These are phyloP conservation scores for Telopea speciosissima DNA, from an alignment of 177 flowering plant genomes.

Conservation along the genomic window DNA sequence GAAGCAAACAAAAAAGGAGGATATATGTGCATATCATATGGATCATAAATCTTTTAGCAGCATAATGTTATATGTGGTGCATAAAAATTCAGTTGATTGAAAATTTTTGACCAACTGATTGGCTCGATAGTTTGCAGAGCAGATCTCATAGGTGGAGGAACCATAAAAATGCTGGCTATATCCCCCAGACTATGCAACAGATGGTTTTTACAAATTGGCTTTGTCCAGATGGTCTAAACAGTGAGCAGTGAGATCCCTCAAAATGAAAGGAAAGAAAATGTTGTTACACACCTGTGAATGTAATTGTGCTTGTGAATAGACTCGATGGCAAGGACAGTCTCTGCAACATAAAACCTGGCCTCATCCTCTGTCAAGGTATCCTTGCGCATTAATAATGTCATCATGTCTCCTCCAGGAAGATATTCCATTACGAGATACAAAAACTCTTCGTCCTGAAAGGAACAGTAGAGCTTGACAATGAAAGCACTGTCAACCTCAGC, in stretches of 20 bases:
- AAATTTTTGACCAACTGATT: too few species aligned
- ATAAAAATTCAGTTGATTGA: neutral
- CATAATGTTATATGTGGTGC: neutral
- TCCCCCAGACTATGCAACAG: neutral
- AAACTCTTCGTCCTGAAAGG: conserved; percentile 46
- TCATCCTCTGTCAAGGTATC: conserved; percentile 59
- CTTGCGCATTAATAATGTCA: conserved; percentile 63
- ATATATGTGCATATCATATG: neutral
- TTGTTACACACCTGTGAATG: conserved; percentile 43
- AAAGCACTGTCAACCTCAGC: conserved; percentile 62
- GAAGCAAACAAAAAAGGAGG: neutral
- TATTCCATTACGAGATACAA: conserved; percentile 60
- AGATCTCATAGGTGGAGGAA: neutral
- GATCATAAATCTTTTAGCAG: neutral
- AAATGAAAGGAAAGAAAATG: neutral
- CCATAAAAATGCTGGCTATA: neutral
- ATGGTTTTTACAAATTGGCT: neutral
- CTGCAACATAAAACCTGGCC: conserved; percentile 54
- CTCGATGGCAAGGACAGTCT: conserved; percentile 57
- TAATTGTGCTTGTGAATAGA: conserved; percentile 63
- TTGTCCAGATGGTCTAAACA: neutral
- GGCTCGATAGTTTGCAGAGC: neutral
- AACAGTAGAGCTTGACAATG: conserved; percentile 45
- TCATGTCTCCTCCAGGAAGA: conserved; percentile 69
- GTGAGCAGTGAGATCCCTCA: neutral